Evolutionary conservation across 2,329 filamentous ascomycete genomes (phyloP), one percentile per base, ranked within the genome.

Genomic region (Colletotrichum tropicicola): DNA sequence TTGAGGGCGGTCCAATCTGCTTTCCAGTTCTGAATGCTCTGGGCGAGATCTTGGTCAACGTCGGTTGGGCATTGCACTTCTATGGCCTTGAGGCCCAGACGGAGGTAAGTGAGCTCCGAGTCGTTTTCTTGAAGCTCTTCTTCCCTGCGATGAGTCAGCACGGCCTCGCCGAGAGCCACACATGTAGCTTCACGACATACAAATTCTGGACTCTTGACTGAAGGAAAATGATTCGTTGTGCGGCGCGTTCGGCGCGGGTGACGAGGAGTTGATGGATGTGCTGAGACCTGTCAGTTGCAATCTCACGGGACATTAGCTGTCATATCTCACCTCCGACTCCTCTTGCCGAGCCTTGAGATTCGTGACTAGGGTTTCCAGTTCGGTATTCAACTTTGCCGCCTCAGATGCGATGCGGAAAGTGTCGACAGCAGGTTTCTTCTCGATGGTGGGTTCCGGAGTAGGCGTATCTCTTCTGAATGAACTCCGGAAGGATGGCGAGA

Each of bases 211-310:
- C 79, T 44, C 87, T 84, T 37, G 82, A 82, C 70, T 91, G 87
- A 13, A 91, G 80, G 62, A 86, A 84, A 23, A 87, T 79, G 61
- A 91, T 87, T 55, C 84, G 84, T 68, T 87, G 80, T 43, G 85
- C 83, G 53, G 89, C 83, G 37, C 80, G 80, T 72, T 90, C 85
- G 61, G 86, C 83, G 65, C 87, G 83, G 43, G 83, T 83, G 55
- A 88, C 81, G 21, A 91, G 83, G 30, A 91, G 75, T 23, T 81
- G 81, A 70, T 91, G 88, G 61, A 92, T 89, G 68, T 90, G 87
- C 81, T 88, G 69, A 28, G 57, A 23, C 15, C 13, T 28, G 55
- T 68, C 39, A 68, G 66, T 56, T 4, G 15, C 13, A 4, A 17
- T 25, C 23, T 19, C 17, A 9, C n/a, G 43, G 43, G 43, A 35